These are phyloP conservation scores for Candida ulmi DNA, from an alignment of 805 yeast species.

Conservation along the genomic window DNA sequence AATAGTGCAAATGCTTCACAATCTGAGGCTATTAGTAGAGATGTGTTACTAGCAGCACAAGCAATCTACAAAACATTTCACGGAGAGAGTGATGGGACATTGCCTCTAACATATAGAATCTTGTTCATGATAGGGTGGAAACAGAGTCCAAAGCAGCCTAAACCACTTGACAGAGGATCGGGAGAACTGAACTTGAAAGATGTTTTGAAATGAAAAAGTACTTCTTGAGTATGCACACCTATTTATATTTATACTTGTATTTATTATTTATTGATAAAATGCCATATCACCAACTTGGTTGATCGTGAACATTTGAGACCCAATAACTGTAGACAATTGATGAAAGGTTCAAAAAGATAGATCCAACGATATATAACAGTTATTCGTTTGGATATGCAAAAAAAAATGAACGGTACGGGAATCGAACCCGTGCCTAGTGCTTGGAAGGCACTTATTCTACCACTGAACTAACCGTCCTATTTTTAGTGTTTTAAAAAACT, in stretches of 20 bases:
- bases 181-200: slow-evolving; percentile 68
- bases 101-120: slow-evolving; percentile 79
- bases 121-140: slow-evolving; percentile 90
- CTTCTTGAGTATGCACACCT: no score
- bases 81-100: slow-evolving; percentile 48
- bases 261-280: no score
- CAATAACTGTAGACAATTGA: no score
- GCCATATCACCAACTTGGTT: no score
- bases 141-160: slow-evolving; percentile 60
- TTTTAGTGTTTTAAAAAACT: background rate
- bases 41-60: slow-evolving; percentile 67
- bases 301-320: no score
- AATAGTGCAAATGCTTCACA: slow-evolving; percentile 53
- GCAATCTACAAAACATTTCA: slow-evolving; percentile 69
- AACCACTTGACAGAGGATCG: slow-evolving; percentile 68
- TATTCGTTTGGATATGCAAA: no score
- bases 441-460: slow-evolving; percentile 89
- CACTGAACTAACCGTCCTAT: slow-evolving; percentile 83
- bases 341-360: no score
- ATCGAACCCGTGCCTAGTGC: slow-evolving; percentile 90
- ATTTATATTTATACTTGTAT: no score
- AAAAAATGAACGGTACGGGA: slow-evolving; percentile 71
- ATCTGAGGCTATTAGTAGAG: slow-evolving; percentile 44
- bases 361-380: no score
- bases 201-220: slow-evolving; percentile 28